These are phyloP conservation scores for Mariannaea elegans DNA, from an alignment of 2,329 filamentous ascomycete genomes.

Conservation along the genomic window DNA sequence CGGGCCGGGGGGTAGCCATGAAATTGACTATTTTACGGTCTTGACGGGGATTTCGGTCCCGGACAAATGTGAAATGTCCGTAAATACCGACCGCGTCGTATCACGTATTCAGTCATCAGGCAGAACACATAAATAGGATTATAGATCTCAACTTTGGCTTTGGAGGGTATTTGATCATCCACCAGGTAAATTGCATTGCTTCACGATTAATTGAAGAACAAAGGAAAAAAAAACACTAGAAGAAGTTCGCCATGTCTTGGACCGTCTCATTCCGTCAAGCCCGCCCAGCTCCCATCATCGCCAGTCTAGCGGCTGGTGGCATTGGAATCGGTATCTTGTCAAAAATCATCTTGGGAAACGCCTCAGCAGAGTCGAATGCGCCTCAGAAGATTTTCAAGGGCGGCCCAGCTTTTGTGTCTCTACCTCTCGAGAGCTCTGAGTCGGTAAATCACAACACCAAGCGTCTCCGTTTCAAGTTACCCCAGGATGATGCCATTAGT, in stretches of 20 bases:
- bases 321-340: conserved; percentile 29
- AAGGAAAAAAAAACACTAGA: neutral
- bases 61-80: conserved; percentile 17
- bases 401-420: conserved; percentile 53
- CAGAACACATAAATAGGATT: neutral
- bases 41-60: conserved; percentile 8
- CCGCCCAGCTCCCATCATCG: conserved; percentile 36
- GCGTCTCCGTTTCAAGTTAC: conserved; percentile 63
- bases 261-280: conserved; percentile 17
- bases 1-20: neutral
- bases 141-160: too few relatives aligned
- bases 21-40: neutral
- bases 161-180: too few relatives aligned
- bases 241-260: conserved; percentile 25
- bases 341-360: conserved; percentile 33
- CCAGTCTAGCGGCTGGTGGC: conserved; percentile 31
- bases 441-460: conserved; percentile 68
- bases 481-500: conserved; percentile 54
- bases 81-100: neutral
- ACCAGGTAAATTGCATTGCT: neutral
- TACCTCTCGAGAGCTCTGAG: conserved; percentile 61
- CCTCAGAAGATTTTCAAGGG: conserved; percentile 43
- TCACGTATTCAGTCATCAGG: neutral
- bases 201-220: neutral
- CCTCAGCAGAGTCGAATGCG: conserved; percentile 29